Percentiles rank a stretch among this genome's conserved stretches.
Evolutionary conservation across 441 rosid species (phyloP).

Genomic region (Croton laevigatus): DNA sequence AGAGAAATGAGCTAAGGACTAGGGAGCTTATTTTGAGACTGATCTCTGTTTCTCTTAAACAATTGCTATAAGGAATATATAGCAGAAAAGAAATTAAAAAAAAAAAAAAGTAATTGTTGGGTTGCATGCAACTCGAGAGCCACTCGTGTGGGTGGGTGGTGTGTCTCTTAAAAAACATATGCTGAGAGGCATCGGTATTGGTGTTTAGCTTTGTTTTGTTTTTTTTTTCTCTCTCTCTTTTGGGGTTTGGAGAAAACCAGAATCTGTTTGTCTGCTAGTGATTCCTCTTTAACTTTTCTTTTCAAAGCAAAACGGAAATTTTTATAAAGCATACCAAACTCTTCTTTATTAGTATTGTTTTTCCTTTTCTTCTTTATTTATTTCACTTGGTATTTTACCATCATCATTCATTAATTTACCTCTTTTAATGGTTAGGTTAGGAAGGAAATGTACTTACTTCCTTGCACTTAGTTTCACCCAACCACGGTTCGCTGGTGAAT

Average conservation of each 20-base stretch:
- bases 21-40: slow-evolving; percentile 23
- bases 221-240: slow-evolving; percentile 6
- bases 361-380: no score
- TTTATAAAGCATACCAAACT: slow-evolving; percentile 18
- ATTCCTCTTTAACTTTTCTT: slow-evolving; percentile 29
- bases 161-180: slow-evolving; percentile 20
- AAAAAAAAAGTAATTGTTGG: not conserved
- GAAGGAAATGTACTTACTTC: no score
- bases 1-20: not conserved
- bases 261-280: slow-evolving; percentile 37
- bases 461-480: no score
- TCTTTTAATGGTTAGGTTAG: no score
- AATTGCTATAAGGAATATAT: no score
- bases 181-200: slow-evolving; percentile 25
- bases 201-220: slow-evolving; percentile 16
- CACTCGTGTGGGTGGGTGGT: slow-evolving; percentile 63
- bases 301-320: slow-evolving; percentile 25
- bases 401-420: no score
- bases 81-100: not conserved
- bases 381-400: no score
- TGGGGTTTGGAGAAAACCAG: slow-evolving; percentile 44
- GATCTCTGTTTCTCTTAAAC: slow-evolving; percentile 6
- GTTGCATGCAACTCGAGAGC: slow-evolving; percentile 44
- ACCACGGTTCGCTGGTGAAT: no score
- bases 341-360: not conserved